phyloP scores from a whole-genome alignment of 2,329 filamentous ascomycete species.

The Ambrosiella xylebori region DNA sequence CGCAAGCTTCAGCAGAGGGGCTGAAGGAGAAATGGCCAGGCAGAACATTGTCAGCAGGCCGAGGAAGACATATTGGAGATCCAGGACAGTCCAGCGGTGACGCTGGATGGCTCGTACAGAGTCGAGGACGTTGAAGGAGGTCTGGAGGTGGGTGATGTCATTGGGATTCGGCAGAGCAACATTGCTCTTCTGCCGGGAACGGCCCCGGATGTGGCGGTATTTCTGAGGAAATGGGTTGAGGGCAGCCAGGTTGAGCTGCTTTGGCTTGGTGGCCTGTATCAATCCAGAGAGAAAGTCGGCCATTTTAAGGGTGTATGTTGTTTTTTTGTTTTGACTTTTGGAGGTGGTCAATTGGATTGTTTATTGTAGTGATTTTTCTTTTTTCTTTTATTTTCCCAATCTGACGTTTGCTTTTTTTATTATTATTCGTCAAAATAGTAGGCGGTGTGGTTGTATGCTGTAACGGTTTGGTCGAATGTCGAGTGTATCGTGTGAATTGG shows the following conservation, averaged over 20 bases:
- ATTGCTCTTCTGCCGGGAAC: constrained; percentile 25
- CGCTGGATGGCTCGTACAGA: constrained; percentile 58
- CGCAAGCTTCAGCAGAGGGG: constrained; percentile 60
- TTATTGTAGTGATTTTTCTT: background rate
- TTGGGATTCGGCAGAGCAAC: constrained; percentile 23
- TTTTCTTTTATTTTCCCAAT: background rate
- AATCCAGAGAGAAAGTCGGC: constrained; percentile 25
- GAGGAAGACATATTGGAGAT: constrained; percentile 69
- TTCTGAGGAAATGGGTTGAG: constrained; percentile 26
- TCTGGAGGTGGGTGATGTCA: constrained; percentile 59
- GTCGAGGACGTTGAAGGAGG: constrained; percentile 64
- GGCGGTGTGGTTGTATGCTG: too few species aligned
- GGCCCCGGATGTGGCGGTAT: constrained; percentile 23
- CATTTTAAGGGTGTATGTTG: constrained; percentile 11
- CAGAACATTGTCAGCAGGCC: constrained; percentile 64
- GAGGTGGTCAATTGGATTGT: background rate
- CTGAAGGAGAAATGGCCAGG: constrained; percentile 65
- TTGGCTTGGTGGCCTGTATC: constrained; percentile 23
- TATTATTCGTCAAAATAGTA: background rate
- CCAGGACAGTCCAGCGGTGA: constrained; percentile 67
- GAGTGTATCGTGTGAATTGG: background rate
- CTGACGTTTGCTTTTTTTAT: background rate
- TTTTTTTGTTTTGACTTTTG: background rate
- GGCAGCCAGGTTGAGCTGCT: constrained; percentile 26
- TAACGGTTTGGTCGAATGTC: too few species aligned